Evolutionary conservation across 176 grass and related monocot species (phyloP).

Genomic region (Carex scoparia): DNA sequence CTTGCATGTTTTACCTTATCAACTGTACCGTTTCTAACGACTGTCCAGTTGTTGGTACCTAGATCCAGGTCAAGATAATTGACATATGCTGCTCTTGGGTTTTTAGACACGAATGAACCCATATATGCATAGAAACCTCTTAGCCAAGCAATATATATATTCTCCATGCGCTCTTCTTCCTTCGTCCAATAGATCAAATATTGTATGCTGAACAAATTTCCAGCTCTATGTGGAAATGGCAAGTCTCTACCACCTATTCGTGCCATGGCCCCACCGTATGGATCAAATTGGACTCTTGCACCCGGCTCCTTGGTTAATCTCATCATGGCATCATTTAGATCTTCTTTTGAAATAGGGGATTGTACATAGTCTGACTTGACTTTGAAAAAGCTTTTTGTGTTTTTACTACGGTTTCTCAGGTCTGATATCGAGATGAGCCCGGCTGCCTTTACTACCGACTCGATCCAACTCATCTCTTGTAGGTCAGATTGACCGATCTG

Average conservation of each 20-base stretch:
- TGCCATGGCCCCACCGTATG: constrained; percentile 57
- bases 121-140: constrained; percentile 39
- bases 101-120: constrained; percentile 26
- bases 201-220: constrained; percentile 50
- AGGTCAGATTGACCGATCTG: constrained; percentile 18
- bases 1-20: background rate
- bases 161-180: background rate
- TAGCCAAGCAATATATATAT: constrained; percentile 31
- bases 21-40: background rate
- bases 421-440: background rate
- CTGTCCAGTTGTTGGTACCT: constrained; percentile 26
- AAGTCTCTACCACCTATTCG: background rate
- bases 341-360: background rate
- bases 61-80: constrained; percentile 67
- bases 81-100: constrained; percentile 36
- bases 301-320: constrained; percentile 8
- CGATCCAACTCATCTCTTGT: constrained; percentile 48
- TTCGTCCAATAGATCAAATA: constrained; percentile 30
- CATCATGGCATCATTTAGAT: background rate
- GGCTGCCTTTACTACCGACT: constrained; percentile 38
- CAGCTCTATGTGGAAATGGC: constrained; percentile 46
- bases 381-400: constrained; percentile 24
- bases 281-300: constrained; percentile 38
- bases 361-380: constrained; percentile 60
- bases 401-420: background rate